These are phyloP conservation scores for Fusarium falciforme DNA, from an alignment of 2,329 filamentous ascomycete genomes.

Conservation along the genomic window DNA sequence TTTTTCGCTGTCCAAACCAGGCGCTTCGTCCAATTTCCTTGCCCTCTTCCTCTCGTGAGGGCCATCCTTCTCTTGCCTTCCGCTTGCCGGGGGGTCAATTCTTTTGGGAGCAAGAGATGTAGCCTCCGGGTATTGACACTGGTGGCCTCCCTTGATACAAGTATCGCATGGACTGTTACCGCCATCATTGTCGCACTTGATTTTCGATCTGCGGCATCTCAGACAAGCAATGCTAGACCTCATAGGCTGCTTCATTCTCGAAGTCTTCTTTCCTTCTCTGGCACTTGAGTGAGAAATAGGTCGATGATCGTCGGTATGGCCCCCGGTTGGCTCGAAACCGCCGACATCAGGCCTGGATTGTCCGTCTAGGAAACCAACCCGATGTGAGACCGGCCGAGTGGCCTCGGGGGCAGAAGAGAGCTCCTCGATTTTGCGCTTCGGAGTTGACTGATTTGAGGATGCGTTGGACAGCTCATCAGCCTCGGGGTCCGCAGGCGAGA, in stretches of 20 bases:
- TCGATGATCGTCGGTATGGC: conserved; percentile 22
- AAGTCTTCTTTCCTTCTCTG: conserved; percentile 26
- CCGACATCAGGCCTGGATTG: conserved; percentile 14
- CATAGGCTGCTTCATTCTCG: conserved; percentile 62
- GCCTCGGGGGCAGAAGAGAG: conserved; percentile 23
- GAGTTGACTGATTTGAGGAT: conserved; percentile 22
- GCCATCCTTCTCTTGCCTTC: conserved; percentile 56
- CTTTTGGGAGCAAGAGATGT: conserved; percentile 53
- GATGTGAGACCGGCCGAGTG: conserved; percentile 7
- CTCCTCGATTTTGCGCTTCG: conserved; percentile 34
- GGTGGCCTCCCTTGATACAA: conserved; percentile 77
- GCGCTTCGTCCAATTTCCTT: conserved; percentile 57
- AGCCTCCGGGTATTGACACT: conserved; percentile 76
- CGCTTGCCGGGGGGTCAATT: conserved; percentile 50
- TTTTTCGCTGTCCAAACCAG: conserved; percentile 52
- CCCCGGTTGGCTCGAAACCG: conserved; percentile 12
- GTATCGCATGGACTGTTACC: conserved; percentile 78
- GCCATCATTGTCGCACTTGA: conserved; percentile 86
- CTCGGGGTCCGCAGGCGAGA: conserved; percentile 59
- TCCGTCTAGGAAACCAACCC: conserved; percentile 9
- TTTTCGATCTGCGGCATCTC: conserved; percentile 82
- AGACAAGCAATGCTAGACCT: conserved; percentile 84
- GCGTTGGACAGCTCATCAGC: conserved; percentile 49
- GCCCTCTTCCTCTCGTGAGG: conserved; percentile 62
- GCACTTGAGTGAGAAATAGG: neutral